Evolutionary conservation across 306 rosid genomes (phyloP).

Genomic region (Pterocarpus santalinus): DNA sequence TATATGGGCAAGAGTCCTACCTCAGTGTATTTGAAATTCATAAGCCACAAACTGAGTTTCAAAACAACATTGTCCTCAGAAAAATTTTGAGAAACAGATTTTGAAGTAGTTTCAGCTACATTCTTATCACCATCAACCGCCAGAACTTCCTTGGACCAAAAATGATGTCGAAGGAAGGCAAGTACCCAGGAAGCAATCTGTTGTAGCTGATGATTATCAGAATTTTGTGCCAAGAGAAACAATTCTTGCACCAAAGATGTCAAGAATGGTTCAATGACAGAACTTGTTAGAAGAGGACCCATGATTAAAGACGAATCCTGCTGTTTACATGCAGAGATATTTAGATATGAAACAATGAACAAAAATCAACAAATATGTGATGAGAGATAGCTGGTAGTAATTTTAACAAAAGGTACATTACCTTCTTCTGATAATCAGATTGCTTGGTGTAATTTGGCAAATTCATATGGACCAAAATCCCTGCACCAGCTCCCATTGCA

Average conservation of each 20-base stretch:
- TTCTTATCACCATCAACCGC: conserved; percentile 50
- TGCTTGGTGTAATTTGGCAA: conserved; percentile 54
- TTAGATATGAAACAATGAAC: neutral
- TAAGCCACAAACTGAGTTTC: conserved; percentile 78
- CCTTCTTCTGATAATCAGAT: conserved; percentile 66
- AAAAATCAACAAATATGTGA: neutral
- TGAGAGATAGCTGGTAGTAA: conserved; percentile 16
- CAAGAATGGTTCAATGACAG: conserved; percentile 68
- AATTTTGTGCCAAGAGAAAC: conserved; percentile 90
- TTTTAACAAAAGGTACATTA: conserved; percentile 44
- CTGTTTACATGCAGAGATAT: conserved; percentile 45
- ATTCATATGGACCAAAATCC: conserved; percentile 63
- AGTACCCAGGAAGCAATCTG: conserved; percentile 92
- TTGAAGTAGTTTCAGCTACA: conserved; percentile 54
- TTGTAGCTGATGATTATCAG: conserved; percentile 77
- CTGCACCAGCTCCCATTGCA: conserved; percentile 85
- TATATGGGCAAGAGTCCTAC: conserved; percentile 56
- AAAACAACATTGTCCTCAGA: conserved; percentile 74
- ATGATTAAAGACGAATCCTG: conserved; percentile 70
- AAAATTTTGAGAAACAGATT: conserved; percentile 68
- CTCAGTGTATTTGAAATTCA: conserved; percentile 65
- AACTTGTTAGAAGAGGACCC: conserved; percentile 78
- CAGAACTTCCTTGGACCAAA: conserved; percentile 69
- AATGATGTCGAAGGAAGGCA: conserved; percentile 73
- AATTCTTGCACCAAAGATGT: conserved; percentile 86